Conservation (phyloP, 169 alveolate genomes). For the Pseudocohnilembus persalinus region DNA sequence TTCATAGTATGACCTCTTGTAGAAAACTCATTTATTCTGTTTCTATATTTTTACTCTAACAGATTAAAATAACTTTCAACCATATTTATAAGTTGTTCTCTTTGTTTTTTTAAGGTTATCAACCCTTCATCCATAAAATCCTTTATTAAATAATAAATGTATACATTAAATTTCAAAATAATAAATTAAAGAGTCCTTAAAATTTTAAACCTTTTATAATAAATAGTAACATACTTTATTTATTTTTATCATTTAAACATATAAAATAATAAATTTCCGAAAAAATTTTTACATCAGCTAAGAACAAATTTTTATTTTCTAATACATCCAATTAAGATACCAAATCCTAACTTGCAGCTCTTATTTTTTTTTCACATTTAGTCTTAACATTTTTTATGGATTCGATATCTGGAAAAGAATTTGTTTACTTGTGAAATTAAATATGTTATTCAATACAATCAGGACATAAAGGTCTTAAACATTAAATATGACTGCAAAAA, state of each 20-base stretch:
- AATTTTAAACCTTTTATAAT: too few species aligned
- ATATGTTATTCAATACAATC: background rate
- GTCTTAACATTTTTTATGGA: background rate
- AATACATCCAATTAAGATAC: background rate
- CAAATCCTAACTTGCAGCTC: background rate
- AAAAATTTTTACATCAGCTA: background rate
- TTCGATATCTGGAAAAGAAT: background rate
- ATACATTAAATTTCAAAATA: too few species aligned
- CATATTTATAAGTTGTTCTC: background rate
- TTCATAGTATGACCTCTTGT: background rate
- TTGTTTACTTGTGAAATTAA: background rate
- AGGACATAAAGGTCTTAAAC: background rate
- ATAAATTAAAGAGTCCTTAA: too few species aligned
- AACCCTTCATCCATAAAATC: background rate
- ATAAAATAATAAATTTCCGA: background rate
- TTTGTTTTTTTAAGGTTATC: background rate
- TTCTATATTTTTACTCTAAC: background rate
- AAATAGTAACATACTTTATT: too few species aligned
- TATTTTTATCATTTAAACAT: too few species aligned
- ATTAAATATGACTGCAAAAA: background rate
- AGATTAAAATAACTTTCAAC: background rate
- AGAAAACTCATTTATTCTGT: background rate
- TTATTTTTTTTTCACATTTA: background rate
- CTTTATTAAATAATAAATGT: background rate
- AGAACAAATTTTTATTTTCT: background rate